Evolutionary conservation across 2,329 filamentous ascomycete species (phyloP).

Genomic region (Aureobasidium sp.): DNA sequence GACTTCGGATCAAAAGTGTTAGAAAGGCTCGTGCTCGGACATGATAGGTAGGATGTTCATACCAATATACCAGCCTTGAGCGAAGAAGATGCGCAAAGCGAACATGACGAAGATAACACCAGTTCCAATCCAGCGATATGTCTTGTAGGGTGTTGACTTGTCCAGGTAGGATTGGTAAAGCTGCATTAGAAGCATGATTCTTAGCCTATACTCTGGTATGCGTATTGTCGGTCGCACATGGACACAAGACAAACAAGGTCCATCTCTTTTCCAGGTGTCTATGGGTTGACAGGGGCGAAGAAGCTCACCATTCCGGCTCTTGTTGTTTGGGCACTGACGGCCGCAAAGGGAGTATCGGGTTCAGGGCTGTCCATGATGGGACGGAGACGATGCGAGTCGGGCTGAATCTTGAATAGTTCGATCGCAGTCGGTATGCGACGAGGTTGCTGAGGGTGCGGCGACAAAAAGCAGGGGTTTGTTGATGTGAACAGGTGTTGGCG

Average conservation of each 20-base stretch:
- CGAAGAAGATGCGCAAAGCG: constrained; percentile 79
- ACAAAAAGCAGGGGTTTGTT: constrained; percentile 9
- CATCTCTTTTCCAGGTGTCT: background rate
- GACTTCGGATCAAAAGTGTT: constrained; percentile 45
- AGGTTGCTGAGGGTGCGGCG: background rate
- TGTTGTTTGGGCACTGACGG: constrained; percentile 77
- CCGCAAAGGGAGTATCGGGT: constrained; percentile 86
- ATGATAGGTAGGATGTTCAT: constrained; percentile 22
- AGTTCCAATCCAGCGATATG: constrained; percentile 89
- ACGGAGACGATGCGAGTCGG: constrained; percentile 8
- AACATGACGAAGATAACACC: constrained; percentile 67
- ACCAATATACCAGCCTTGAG: constrained; percentile 99
- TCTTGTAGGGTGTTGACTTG: constrained; percentile 79
- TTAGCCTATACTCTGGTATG: background rate
- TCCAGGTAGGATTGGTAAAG: constrained; percentile 93
- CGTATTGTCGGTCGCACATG: no score
- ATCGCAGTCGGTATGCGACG: background rate
- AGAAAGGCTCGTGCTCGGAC: background rate
- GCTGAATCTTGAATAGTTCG: constrained; percentile 3
- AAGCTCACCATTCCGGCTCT: constrained; percentile 59
- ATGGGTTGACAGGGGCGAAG: background rate
- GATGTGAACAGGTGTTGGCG: constrained; percentile 4
- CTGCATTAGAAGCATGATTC: constrained; percentile 40
- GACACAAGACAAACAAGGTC: background rate
- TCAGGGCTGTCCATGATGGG: constrained; percentile 71